Base-by-base conservation (phyloP, 1,139 yeast species). In the Diutina neorugosa region DNA sequence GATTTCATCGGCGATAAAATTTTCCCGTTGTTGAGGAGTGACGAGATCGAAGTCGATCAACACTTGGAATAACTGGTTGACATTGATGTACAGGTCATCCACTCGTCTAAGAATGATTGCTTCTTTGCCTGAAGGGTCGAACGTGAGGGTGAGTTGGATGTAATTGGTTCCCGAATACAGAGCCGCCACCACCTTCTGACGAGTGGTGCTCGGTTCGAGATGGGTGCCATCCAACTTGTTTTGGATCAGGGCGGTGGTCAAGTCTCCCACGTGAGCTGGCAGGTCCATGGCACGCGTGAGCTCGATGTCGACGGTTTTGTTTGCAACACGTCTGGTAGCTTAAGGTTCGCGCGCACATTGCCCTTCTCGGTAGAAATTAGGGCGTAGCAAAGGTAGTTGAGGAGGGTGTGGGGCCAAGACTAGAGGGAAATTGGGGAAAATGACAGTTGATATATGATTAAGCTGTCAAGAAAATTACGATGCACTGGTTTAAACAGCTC, bases 191-290 rank as follows among this genome's bases (percentile, higher is more conserved):
- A 72, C 61, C 9, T 49, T 31, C 2, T 46, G 43, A 5, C 42
- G 43, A 14, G 43, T 20, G 19, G 27, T 34, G 49, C 48, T 47
- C 16, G 18, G 19, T 40, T 54, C 53, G 44, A 74, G 59, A 56
- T 71, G 77, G 6, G 78, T 73, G 27, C 68, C 70, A 46, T 60
- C 62, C 52, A 74, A 64, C 51, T 69, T 65, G 59, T 67, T 65
- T 60, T 66, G 70, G 34, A 74, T 74, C 44, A 76, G 71, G 56
- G 67, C 67, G 44, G 78, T 69, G 55, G 78, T 74, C 53, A 69
- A 60, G 60, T 74, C 78, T 51, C 79, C 78, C 37, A 70, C 64
- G 54, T 71, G 63, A 52, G 71, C 62, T n/a, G 79, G 79, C 11
- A 77, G 73, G 52, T 74, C 78, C 78, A 74, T 74, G 40, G 40